These are phyloP conservation scores for Punctularia strigosozonata DNA, from an alignment of 768 basidiomycete species.

Conservation along the genomic window DNA sequence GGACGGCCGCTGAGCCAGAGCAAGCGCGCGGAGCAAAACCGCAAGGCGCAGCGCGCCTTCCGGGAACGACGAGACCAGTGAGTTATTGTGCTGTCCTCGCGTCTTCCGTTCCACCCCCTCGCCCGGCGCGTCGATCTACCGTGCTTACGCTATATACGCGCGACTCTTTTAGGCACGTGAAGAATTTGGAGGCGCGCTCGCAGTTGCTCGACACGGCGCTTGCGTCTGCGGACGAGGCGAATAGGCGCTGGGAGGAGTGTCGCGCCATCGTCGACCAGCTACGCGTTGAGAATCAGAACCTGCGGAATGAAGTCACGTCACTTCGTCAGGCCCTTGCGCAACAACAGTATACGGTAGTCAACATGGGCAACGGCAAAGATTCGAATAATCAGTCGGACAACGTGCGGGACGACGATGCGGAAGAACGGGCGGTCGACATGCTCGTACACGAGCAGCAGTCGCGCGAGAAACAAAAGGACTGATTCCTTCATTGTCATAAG, in stretches of 20 bases:
- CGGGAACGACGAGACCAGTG: slow-evolving; percentile 83
- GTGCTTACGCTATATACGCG: slow-evolving; percentile 4
- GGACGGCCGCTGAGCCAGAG: slow-evolving; percentile 60
- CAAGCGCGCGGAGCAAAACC: slow-evolving; percentile 89
- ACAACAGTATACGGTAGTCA: too few relatives aligned
- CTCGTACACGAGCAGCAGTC: too few relatives aligned
- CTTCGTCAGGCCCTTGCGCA: too few relatives aligned
- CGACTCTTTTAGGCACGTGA: slow-evolving; percentile 53
- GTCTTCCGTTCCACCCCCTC: slow-evolving; percentile 6
- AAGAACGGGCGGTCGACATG: too few relatives aligned
- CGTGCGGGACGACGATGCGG: too few relatives aligned
- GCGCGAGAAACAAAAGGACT: too few relatives aligned
- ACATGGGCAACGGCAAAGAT: too few relatives aligned
- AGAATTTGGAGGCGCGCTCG: slow-evolving; percentile 76
- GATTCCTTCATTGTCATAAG: too few relatives aligned
- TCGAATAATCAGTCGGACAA: too few relatives aligned
- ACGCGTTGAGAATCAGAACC: slow-evolving; percentile 70
- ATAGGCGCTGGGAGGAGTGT: slow-evolving; percentile 84
- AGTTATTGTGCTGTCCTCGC: slow-evolving; percentile 18
- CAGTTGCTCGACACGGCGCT: slow-evolving; percentile 79
- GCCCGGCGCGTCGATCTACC: slow-evolving; percentile 1
- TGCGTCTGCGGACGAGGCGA: slow-evolving; percentile 79
- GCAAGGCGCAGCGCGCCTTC: slow-evolving; percentile 89
- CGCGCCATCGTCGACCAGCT: slow-evolving; percentile 83
- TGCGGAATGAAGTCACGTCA: slow-evolving; percentile 52